Base-by-base conservation (phyloP, 805 yeast species). In the Ogataea pilisensis region DNA sequence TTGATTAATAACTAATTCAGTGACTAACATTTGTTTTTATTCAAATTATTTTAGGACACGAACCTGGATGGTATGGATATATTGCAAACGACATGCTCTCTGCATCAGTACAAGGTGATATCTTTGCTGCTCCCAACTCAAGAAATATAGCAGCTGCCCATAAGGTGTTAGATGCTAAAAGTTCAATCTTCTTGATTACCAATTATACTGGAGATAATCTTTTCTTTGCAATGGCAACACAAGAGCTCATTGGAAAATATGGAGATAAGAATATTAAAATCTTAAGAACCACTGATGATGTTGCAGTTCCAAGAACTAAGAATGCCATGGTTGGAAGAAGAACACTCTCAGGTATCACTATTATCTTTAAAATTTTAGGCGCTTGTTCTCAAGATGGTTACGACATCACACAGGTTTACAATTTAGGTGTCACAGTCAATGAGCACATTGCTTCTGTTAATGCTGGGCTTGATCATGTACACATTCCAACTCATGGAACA, bases 41-140 rank as follows among this genome's bases (percentile, higher is more conserved):
- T n/a, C n/a, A n/a, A n/a, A n/a, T n/a, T n/a, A n/a, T n/a, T n/a
- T 66, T 71, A 8, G 72, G 72, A 14, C 72, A 67, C 43, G 72
- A 67, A 42, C 72, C 72, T 6, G 70, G 70, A 1, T 64, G 64
- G 62, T 56, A 61, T 39, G 72, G 72, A 0, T 56, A 66, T 35
- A 70, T 67, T 13, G 64, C 68, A 13, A 45, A 55, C 24, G 70
- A 68, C 1, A 64, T 65, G 69, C 50, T 67, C 12, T 39, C 65
- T 12, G 70, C 70, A 4, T 61, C 65, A 18, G 70, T 66, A 19
- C 69, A 64, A 41, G 72, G 72, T 21, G 69, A 65, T 34, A 61
- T 67, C 3, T 67, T 67, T 54, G 70, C 70, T n/a, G 55, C 64
- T 26, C 72, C 72, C 19, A 65, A 65, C 48, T 62, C 60, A 44